phyloP scores from a whole-genome alignment of 2,329 filamentous ascomycete genomes.

The Aspergillus oerlinghausenensis region DNA sequence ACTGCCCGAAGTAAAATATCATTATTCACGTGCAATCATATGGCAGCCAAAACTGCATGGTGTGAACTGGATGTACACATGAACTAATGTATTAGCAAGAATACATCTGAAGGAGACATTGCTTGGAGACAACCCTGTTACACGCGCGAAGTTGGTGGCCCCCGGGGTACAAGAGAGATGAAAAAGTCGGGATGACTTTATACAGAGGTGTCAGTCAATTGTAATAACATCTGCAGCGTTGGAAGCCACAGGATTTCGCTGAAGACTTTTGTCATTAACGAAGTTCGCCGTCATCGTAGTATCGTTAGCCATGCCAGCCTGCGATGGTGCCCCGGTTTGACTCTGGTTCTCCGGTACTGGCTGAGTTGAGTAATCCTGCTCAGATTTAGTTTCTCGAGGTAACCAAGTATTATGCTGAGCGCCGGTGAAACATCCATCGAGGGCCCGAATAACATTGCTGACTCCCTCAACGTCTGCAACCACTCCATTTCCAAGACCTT shows the following conservation, averaged over 20 bases:
- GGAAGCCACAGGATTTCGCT: constrained; percentile 1
- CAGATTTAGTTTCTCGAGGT: background rate
- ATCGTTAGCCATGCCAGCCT: background rate
- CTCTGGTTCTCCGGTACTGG: background rate
- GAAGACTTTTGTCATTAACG: constrained; percentile 1
- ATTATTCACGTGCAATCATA: background rate
- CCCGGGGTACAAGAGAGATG: background rate
- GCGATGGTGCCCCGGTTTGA: background rate
- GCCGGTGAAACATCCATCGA: constrained; percentile 26
- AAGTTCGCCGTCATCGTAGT: background rate
- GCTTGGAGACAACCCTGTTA: background rate
- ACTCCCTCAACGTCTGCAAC: constrained; percentile 30
- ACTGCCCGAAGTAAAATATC: background rate
- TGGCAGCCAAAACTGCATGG: background rate
- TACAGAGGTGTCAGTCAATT: constrained; percentile 26
- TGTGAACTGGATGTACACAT: background rate
- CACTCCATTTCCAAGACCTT: constrained; percentile 35
- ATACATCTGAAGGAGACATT: background rate
- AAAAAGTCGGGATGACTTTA: background rate
- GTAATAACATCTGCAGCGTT: constrained; percentile 31
- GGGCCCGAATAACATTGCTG: constrained; percentile 27
- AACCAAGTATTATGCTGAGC: constrained; percentile 2
- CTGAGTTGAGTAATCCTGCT: background rate
- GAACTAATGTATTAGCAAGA: background rate
- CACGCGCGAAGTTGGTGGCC: background rate